These are phyloP conservation scores for Fusarium sp. DNA, from an alignment of 2,329 filamentous ascomycete genomes.

Conservation along the genomic window DNA sequence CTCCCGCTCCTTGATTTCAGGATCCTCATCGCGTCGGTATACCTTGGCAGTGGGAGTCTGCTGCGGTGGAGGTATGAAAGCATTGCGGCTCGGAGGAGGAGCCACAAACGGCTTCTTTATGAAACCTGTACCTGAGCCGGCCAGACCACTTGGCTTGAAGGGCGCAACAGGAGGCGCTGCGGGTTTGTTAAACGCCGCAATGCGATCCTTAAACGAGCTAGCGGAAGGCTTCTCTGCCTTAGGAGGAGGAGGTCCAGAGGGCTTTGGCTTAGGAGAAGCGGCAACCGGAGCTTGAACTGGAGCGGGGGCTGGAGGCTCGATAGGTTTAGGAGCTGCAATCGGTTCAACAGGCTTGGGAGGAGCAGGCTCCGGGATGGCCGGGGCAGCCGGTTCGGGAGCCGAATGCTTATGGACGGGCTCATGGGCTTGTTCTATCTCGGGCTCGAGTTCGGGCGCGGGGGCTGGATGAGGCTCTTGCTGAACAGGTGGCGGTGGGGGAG, in stretches of 20 bases:
- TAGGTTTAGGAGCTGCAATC: slow-evolving; percentile 45
- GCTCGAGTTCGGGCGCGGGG: slow-evolving; percentile 51
- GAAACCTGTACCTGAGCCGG: slow-evolving; percentile 71
- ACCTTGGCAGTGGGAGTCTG: slow-evolving; percentile 78
- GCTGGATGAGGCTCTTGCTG: slow-evolving; percentile 48
- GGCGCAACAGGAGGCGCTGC: slow-evolving; percentile 88
- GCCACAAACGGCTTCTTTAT: slow-evolving; percentile 98
- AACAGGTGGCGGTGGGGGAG: slow-evolving; percentile 48
- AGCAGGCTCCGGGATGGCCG: slow-evolving; percentile 43
- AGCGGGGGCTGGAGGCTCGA: slow-evolving; percentile 46
- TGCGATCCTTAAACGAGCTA: slow-evolving; percentile 91
- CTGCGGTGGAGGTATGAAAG: slow-evolving; percentile 82
- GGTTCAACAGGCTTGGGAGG: slow-evolving; percentile 50
- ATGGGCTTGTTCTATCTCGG: slow-evolving; percentile 51
- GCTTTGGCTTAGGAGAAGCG: slow-evolving; percentile 52
- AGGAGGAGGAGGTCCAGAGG: slow-evolving; percentile 74
- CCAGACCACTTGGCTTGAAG: slow-evolving; percentile 80
- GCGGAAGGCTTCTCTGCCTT: slow-evolving; percentile 76
- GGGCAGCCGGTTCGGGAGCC: slow-evolving; percentile 50
- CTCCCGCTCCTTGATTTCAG: slow-evolving; percentile 73
- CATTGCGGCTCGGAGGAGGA: slow-evolving; percentile 90
- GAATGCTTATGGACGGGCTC: slow-evolving; percentile 48
- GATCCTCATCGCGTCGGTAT: slow-evolving; percentile 90
- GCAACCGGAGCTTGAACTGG: slow-evolving; percentile 45
- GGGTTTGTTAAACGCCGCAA: slow-evolving; percentile 95